Conservation (phyloP, 2,329 filamentous ascomycete genomes). For the Scedosporium minutisporum region DNA sequence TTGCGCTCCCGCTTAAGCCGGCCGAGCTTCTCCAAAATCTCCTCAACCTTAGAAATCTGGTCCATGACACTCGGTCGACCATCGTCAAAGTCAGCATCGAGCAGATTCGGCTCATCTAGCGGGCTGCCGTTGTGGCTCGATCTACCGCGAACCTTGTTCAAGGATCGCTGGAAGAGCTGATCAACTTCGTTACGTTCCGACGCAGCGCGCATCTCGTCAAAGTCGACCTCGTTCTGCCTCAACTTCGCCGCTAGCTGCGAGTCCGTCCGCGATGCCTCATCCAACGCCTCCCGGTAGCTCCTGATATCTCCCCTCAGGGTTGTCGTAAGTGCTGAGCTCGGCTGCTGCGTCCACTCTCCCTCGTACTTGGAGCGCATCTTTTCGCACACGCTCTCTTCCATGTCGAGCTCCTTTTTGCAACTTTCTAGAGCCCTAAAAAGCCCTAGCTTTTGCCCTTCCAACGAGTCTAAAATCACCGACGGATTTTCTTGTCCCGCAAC, state of each 20-base stretch:
- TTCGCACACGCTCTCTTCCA: slow-evolving; percentile 96
- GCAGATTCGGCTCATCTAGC: slow-evolving; percentile 60
- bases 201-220: slow-evolving; percentile 89
- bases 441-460: slow-evolving; percentile 67
- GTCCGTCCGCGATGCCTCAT: slow-evolving; percentile 83
- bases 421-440: slow-evolving; percentile 66
- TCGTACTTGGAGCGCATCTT: slow-evolving; percentile 99
- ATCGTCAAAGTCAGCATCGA: slow-evolving; percentile 90
- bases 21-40: slow-evolving; percentile 81
- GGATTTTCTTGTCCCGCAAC: slow-evolving; percentile 80
- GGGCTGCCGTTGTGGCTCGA: slow-evolving; percentile 53
- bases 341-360: slow-evolving; percentile 92
- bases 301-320: slow-evolving; percentile 80
- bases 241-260: slow-evolving; percentile 73
- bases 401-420: slow-evolving; percentile 80
- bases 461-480: slow-evolving; percentile 63
- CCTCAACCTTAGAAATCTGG: slow-evolving; percentile 82
- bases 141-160: slow-evolving; percentile 67
- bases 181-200: slow-evolving; percentile 81
- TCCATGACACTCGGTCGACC: slow-evolving; percentile 71
- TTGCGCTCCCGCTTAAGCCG: slow-evolving; percentile 84
- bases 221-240: slow-evolving; percentile 76
- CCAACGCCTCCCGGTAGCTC: slow-evolving; percentile 79
- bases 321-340: slow-evolving; percentile 78
- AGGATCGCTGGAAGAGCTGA: slow-evolving; percentile 75